A percentile compares a stretch with the other conserved stretches of the same genome.
phyloP scores from a whole-genome alignment of 768 basidiomycete species.

The Mycena epipterygia region DNA sequence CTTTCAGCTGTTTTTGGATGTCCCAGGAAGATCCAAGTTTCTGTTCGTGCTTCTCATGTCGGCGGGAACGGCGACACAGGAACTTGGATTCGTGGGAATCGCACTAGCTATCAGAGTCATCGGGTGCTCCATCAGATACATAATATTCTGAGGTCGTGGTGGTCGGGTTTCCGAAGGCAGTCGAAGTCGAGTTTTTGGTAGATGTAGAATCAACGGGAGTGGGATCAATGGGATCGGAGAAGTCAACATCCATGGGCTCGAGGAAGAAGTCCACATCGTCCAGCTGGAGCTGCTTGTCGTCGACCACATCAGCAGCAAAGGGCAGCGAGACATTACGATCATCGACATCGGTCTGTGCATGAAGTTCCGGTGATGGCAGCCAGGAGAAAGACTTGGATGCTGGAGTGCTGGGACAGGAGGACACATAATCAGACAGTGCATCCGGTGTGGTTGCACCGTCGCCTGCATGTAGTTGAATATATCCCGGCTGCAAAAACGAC shows the following conservation, averaged over 20 bases:
- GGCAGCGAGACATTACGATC: background rate
- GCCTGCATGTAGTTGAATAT: background rate
- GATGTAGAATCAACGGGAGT: background rate
- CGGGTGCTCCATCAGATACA: background rate
- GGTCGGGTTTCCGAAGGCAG: no score
- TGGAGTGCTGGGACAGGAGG: background rate
- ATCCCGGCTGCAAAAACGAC: background rate
- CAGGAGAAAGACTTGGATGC: no score
- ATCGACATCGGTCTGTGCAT: background rate
- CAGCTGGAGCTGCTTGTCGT: background rate
- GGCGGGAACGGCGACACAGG: background rate
- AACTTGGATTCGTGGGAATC: background rate
- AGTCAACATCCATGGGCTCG: background rate
- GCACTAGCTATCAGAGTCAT: background rate
- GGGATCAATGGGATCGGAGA: background rate
- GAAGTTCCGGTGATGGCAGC: background rate
- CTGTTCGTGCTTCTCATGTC: background rate
- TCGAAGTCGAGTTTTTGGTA: background rate
- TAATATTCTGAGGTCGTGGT: background rate
- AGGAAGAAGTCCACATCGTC: slow-evolving; percentile 8
- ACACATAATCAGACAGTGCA: background rate
- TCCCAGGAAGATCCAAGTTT: slow-evolving; percentile 1
- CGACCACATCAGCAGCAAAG: background rate
- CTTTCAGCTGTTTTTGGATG: background rate
- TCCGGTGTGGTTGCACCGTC: background rate